Evolutionary conservation across 1,139 yeast genomes (phyloP).

Genomic region (Hyphopichia burtonii): DNA sequence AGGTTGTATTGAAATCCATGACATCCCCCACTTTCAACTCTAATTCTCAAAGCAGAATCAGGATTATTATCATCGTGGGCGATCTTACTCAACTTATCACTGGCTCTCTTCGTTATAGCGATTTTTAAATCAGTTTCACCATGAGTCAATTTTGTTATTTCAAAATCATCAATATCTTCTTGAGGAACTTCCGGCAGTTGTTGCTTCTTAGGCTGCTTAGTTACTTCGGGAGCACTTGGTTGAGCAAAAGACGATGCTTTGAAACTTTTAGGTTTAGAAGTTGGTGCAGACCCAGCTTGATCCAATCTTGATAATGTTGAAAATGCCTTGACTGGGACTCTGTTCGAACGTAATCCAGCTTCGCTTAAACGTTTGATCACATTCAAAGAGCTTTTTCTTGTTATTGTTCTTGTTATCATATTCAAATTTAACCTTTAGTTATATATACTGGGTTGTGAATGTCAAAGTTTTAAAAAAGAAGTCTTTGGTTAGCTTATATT

Average conservation of each 20-base stretch:
- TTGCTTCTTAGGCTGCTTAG: conserved; percentile 4
- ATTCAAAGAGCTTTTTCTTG: not conserved
- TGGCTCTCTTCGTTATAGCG: conserved; percentile 43
- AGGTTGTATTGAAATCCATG: conserved; percentile 94
- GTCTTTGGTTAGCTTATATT: conserved; percentile 2
- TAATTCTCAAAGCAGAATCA: conserved; percentile 63
- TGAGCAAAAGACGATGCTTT: conserved; percentile 27
- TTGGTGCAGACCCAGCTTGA: not conserved
- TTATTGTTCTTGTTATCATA: not conserved
- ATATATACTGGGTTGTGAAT: too few relatives aligned
- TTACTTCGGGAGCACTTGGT: conserved; percentile 16
- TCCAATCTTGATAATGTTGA: not conserved
- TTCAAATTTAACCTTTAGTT: too few relatives aligned
- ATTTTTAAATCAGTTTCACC: conserved; percentile 37
- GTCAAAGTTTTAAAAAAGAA: too few relatives aligned
- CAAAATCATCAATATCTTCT: conserved; percentile 29
- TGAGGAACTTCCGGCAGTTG: conserved; percentile 14
- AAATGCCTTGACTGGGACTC: not conserved
- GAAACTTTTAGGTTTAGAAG: conserved; percentile 14
- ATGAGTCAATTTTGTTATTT: conserved; percentile 27
- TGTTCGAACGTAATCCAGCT: not conserved
- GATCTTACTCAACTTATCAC: conserved; percentile 54
- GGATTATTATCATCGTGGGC: conserved; percentile 58
- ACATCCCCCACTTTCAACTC: conserved; percentile 98
- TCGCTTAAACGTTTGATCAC: not conserved